Percentiles rank a stretch among this genome's conserved stretches.
phyloP scores from a whole-genome alignment of 1,284 basidiomycete genomes.

The Puccinia coronata region DNA sequence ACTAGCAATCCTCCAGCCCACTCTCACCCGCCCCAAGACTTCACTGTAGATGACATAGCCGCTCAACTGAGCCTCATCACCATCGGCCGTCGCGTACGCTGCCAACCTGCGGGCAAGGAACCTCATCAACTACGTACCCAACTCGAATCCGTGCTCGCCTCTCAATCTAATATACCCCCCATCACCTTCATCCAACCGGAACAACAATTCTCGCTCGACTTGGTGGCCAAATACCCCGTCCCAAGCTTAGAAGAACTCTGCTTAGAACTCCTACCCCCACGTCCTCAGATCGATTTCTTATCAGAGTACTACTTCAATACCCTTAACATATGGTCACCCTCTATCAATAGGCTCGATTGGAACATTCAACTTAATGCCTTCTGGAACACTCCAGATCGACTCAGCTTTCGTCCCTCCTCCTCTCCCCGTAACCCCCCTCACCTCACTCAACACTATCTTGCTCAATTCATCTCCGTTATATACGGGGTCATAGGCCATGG shows the following conservation, averaged over 20 bases:
- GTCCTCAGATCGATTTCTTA: not conserved
- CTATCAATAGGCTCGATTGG: slow-evolving; percentile 25
- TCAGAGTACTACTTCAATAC: slow-evolving; percentile 19
- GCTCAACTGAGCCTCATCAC: slow-evolving; percentile 37
- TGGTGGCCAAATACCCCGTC: slow-evolving; percentile 7
- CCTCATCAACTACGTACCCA: slow-evolving; percentile 19
- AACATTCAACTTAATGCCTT: slow-evolving; percentile 11
- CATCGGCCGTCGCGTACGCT: slow-evolving; percentile 18
- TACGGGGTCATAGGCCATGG: slow-evolving; percentile 37
- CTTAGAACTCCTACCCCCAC: slow-evolving; percentile 11
- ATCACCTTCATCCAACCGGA: slow-evolving; percentile 14
- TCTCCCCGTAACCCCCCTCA: not conserved
- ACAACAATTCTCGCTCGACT: slow-evolving; percentile 12
- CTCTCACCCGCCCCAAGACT: not conserved
- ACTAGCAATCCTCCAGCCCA: not conserved
- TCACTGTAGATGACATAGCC: slow-evolving; percentile 35
- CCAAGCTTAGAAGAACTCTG: slow-evolving; percentile 31
- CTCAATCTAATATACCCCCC: not conserved
- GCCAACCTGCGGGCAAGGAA: not conserved
- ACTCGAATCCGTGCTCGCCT: slow-evolving; percentile 32
- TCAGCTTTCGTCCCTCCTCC: slow-evolving; percentile 13
- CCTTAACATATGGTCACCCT: slow-evolving; percentile 24
- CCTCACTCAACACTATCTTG: slow-evolving; percentile 16
- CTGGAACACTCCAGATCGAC: slow-evolving; percentile 11
- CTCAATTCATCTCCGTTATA: slow-evolving; percentile 25